Evolutionary conservation across 768 basidiomycete species (phyloP), one percentile per base, ranked within the genome.

Genomic region (Termitomyces sp.): DNA sequence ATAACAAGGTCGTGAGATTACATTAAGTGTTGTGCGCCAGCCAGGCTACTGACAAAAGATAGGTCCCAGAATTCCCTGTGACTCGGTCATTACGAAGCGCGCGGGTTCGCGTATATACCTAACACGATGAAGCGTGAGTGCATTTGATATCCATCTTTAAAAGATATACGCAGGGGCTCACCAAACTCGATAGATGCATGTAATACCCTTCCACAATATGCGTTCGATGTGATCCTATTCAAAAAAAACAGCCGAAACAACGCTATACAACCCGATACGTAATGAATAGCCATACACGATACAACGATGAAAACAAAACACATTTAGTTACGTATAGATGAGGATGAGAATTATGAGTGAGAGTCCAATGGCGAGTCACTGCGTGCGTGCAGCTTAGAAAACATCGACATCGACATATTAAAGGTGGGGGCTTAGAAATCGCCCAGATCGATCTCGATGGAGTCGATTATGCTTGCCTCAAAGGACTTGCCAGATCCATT

Each of bases 371-470:
- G 45, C 27, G 58, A 21, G 29, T 43, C 5, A 38, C 41, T 42
- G 42, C n/a, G 40, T 54, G 27, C 6, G 25, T 37, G 46, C 52
- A 35, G 21, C 27, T 41, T 23, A 6, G 5, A 45, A 16, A 25
- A 49, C 32, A 37, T 10, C 34, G 21, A 23, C 16, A 17, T 49
- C 17, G 35, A 37, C 49, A 35, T 50, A 4, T 45, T 45, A 3
- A 8, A 9, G n/a, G 11, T n/a, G 17, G 21, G 32, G 51, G 21
- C 37, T 70, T 75, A 91, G 69, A 91, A 91, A 70, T 91, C 89
- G 50, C 89, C 89, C 44, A 91, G 74, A 68, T 91, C 89, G 58
- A 91, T 78, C 61, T 91, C 89, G 62, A 91, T 78, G 29, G 78
- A 78, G 47, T 87, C 84, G 61, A 88, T 80, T 38, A 90, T 68